Evolutionary conservation across 345 rosid genomes (phyloP).

Genomic region (Nephelium lappaceum): DNA sequence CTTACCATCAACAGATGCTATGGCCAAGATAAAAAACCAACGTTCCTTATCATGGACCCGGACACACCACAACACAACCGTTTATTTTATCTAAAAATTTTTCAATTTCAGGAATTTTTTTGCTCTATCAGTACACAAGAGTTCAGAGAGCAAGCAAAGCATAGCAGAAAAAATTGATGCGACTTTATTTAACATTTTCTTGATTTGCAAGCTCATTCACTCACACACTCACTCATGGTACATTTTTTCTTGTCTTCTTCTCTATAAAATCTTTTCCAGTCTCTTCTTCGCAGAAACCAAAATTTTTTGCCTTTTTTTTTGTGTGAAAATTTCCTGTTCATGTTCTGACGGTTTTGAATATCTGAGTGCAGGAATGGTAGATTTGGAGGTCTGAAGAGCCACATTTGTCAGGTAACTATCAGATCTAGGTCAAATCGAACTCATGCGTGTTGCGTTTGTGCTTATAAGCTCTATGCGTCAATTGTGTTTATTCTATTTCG

Average conservation of each 20-base stretch:
- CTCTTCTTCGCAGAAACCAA: neutral
- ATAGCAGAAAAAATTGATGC: conserved; percentile 16
- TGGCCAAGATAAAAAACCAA: neutral
- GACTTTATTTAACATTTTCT: conserved; percentile 32
- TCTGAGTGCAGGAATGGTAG: conserved; percentile 44
- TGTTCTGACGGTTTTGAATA: conserved; percentile 20
- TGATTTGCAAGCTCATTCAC: conserved; percentile 40
- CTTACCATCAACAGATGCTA: neutral
- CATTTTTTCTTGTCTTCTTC: conserved; percentile 5
- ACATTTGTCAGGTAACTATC: conserved; percentile 44
- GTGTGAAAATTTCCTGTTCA: neutral
- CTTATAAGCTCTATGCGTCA: neutral
- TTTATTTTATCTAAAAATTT: conserved; percentile 15
- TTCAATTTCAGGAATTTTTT: conserved; percentile 15
- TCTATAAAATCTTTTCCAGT: conserved; percentile 11
- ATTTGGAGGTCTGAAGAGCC: conserved; percentile 36
- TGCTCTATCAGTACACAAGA: conserved; percentile 15
- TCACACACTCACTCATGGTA: conserved; percentile 39
- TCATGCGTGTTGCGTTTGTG: neutral
- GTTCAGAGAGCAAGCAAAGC: conserved; percentile 20
- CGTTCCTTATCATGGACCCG: neutral
- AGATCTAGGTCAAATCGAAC: conserved; percentile 54
- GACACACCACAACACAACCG: conserved; percentile 2
- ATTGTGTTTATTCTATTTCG: neutral
- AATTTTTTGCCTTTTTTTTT: neutral